A percentile compares a stretch with the other conserved stretches of the same genome.
Evolutionary conservation across 75 land plant genomes (phyloP).

Genomic region (Sequoiadendron giganteum): DNA sequence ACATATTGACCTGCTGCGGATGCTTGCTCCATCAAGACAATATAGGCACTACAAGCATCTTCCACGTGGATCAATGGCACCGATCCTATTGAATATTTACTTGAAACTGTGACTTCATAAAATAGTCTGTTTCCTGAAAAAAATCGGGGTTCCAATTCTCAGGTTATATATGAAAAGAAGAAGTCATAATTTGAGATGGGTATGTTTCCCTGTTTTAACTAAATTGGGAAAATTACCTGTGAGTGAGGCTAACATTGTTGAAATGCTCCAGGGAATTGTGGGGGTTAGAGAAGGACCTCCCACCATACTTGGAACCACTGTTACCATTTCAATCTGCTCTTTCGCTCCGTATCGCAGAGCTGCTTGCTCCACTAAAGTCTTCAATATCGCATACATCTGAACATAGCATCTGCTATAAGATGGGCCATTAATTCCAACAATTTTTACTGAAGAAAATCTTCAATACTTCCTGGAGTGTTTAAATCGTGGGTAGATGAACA

Average conservation of each 20-base stretch:
- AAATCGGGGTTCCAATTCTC: neutral
- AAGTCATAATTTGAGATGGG: neutral
- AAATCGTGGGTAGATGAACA: no score
- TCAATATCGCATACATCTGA: no score
- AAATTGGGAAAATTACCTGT: neutral
- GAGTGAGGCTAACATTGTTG: neutral
- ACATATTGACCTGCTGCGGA: neutral
- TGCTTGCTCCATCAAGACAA: neutral
- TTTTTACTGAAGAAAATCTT: no score
- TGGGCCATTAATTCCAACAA: no score
- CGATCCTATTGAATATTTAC: neutral
- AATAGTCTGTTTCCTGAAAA: neutral
- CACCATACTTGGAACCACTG: neutral
- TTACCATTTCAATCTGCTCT: neutral
- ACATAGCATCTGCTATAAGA: no score
- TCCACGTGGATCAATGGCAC: neutral
- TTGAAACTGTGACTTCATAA: neutral
- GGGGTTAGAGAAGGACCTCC: conserved; percentile 23
- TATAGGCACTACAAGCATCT: neutral
- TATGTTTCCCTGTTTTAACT: no score
- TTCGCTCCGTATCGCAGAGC: neutral
- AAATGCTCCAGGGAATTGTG: neutral
- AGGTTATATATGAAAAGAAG: no score
- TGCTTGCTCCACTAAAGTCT: no score
- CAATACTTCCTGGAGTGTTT: no score